These are phyloP conservation scores for Mortierella sp. DNA, from an alignment of 371 early-diverging fungal genomes.

Conservation along the genomic window DNA sequence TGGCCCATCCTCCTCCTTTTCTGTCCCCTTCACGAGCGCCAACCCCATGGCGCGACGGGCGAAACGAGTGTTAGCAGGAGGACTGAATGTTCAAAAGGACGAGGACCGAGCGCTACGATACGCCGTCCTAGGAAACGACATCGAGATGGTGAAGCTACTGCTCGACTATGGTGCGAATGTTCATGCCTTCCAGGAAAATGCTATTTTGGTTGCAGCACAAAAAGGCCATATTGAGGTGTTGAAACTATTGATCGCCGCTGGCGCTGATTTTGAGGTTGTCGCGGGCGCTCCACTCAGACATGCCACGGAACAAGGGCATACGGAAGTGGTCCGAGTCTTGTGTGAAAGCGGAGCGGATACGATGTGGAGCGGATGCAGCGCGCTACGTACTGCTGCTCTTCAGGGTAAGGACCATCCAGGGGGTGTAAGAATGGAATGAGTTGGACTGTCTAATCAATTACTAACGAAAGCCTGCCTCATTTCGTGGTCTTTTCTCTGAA, in stretches of 20 bases:
- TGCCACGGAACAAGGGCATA: conserved; percentile 42
- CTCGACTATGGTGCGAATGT: conserved; percentile 68
- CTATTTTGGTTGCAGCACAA: conserved; percentile 82
- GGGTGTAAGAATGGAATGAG: too few species aligned
- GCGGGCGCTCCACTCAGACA: conserved; percentile 35
- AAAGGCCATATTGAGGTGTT: conserved; percentile 72
- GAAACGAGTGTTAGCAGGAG: conserved; percentile 36
- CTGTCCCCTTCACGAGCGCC: conserved; percentile 14
- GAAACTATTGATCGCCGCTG: conserved; percentile 55
- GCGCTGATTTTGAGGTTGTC: conserved; percentile 45
- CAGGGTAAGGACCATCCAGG: conserved; percentile 24
- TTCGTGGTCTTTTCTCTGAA: neutral
- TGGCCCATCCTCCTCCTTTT: too few species aligned
- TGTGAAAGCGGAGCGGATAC: conserved; percentile 50
- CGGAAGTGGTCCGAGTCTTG: conserved; percentile 29
- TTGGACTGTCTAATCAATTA: neutral
- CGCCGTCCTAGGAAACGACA: conserved; percentile 47
- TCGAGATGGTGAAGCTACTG: conserved; percentile 60
- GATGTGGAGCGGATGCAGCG: conserved; percentile 47
- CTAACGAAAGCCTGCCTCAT: neutral
- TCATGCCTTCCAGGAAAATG: conserved; percentile 63
- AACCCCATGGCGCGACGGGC: conserved; percentile 26
- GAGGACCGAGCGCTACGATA: conserved; percentile 51
- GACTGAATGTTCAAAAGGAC: conserved; percentile 41
- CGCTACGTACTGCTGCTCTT: conserved; percentile 38